Conservation (phyloP, 805 yeast genomes). For the Candida coquimbonensis region DNA sequence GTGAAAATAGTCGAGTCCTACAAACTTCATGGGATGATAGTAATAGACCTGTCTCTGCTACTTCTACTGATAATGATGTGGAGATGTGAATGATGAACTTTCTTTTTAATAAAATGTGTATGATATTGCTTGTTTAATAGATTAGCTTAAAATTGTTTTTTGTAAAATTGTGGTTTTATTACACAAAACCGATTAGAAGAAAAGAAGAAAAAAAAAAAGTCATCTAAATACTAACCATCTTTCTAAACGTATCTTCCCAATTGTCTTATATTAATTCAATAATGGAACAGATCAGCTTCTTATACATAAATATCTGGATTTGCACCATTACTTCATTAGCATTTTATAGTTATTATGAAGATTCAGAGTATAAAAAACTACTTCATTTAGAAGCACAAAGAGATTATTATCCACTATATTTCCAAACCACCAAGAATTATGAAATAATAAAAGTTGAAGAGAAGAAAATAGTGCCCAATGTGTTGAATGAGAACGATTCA, state of each 20-base stretch:
- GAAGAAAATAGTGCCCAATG: not conserved
- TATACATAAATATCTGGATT: conserved; percentile 4
- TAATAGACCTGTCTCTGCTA: conserved; percentile 4
- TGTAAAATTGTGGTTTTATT: not conserved
- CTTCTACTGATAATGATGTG: not conserved
- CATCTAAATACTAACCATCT: too few relatives aligned
- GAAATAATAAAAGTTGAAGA: conserved; percentile 3
- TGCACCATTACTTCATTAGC: not conserved
- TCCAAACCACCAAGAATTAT: not conserved
- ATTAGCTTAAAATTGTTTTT: not conserved
- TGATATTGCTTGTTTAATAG: not conserved
- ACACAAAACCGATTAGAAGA: too few relatives aligned
- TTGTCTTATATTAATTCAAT: not conserved
- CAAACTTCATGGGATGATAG: conserved; percentile 20
- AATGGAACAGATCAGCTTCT: conserved; percentile 5
- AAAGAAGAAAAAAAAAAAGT: too few relatives aligned
- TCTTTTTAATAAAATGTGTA: not conserved
- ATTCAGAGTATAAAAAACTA: not conserved
- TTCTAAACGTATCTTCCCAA: too few relatives aligned
- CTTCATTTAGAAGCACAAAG: not conserved
- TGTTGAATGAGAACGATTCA: not conserved
- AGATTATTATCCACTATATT: conserved; percentile 6
- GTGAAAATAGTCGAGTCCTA: conserved; percentile 4
- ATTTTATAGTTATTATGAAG: conserved; percentile 1
- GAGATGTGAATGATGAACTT: not conserved